Evolutionary conservation across 495 filamentous ascomycete genomes (phyloP).

Genomic region (Symbiotaphrina buchneri): DNA sequence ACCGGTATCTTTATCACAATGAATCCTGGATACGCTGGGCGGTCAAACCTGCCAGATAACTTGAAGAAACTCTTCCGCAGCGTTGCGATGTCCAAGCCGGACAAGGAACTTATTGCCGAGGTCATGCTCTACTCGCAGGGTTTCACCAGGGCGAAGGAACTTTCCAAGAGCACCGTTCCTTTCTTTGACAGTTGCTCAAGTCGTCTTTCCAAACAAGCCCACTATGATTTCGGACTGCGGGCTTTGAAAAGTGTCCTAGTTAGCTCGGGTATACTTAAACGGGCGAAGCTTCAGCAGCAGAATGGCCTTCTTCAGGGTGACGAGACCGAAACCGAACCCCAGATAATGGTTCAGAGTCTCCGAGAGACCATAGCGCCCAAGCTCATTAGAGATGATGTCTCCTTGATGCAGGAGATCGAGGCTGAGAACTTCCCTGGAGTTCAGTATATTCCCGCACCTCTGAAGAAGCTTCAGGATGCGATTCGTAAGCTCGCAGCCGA

Average conservation of each 20-base stretch:
- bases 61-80: slow-evolving; percentile 98
- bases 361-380: slow-evolving; percentile 97
- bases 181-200: slow-evolving; percentile 85
- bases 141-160: slow-evolving; percentile 80
- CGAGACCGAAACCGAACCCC: slow-evolving; percentile 69
- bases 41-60: slow-evolving; percentile 95
- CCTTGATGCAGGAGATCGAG: slow-evolving; percentile 71
- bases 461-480: slow-evolving; percentile 53
- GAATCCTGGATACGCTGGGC: slow-evolving; percentile 97
- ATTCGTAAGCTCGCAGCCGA: slow-evolving; percentile 66
- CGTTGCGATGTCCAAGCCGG: slow-evolving; percentile 97
- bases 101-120: slow-evolving; percentile 97
- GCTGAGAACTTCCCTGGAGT: slow-evolving; percentile 75
- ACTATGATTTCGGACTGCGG: slow-evolving; percentile 96
- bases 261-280: slow-evolving; percentile 89
- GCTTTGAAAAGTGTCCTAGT: slow-evolving; percentile 96
- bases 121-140: slow-evolving; percentile 99
- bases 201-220: slow-evolving; percentile 78
- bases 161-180: slow-evolving; percentile 86
- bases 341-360: slow-evolving; percentile 96
- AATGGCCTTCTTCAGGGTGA: slow-evolving; percentile 21
- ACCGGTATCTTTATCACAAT: slow-evolving; percentile 99
- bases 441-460: slow-evolving; percentile 72
- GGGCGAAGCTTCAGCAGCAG: slow-evolving; percentile 41
- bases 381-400: slow-evolving; percentile 74